Base-by-base conservation (phyloP, 306 rosid genomes). In the Parietaria judaica region DNA sequence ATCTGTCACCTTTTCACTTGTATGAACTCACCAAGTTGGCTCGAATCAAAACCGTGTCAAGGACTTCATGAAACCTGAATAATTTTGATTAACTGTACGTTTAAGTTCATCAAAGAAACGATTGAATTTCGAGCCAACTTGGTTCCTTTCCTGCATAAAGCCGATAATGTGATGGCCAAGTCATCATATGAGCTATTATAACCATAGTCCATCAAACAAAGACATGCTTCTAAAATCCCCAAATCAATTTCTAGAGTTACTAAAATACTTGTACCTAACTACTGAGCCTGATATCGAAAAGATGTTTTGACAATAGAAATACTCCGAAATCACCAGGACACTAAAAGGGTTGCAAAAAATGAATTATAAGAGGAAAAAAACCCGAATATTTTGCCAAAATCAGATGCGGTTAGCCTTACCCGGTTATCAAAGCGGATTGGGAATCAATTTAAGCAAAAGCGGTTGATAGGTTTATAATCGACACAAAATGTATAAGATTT, bases 81-180 rank as follows among this genome's bases (percentile, higher is more conserved):
- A 69, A 72, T 66, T 67, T 85, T 69, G 66, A 75, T 68, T 6
- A 71, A 78, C 65, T 46, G 73, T 70, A 76, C 70, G 74, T 79
- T 76, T 71, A 80, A 78, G 70, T 70, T 78, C 84, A 81, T 57
- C 80, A 72, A 83, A 70, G 61, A 65, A 74, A 51, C 57, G 79
- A 86, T 81, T 81, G 84, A 75, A 73, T 78, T 84, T 79, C 81
- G 65, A 84, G 88, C 95, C 95, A 87, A 87, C 88, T 77, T n/a
- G 83, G 84, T 56, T 64, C 74, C 83, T 59, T 41, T 67, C 91
- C 88, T 81, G 88, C 88, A 76, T 70, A 68, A 87, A 68, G 65
- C 62, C 66, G 72, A 67, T 11, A 14, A 60, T 76, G 69, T 76
- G 63, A 66, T 63, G 65, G 59, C 70, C 72, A 74, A 66, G 72